These are phyloP conservation scores for Emergomyces pasteurianus DNA, from an alignment of 2,329 filamentous ascomycete genomes.

Conservation along the genomic window DNA sequence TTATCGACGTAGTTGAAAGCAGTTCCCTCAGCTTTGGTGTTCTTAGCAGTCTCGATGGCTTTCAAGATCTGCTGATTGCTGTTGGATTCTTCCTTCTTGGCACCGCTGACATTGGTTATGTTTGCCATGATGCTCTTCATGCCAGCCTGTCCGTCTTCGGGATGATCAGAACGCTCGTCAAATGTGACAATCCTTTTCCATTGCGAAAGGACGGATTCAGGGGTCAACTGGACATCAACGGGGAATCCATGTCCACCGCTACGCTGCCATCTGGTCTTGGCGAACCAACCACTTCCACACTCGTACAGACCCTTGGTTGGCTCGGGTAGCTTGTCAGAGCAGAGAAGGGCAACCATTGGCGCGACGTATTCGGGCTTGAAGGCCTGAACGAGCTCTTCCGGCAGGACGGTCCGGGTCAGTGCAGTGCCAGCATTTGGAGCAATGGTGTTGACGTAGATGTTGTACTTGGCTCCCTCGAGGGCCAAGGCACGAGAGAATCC, in stretches of 20 bases:
- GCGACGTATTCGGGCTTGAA: constrained; percentile 99
- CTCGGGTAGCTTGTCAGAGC: constrained; percentile 73
- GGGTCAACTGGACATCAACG: constrained; percentile 67
- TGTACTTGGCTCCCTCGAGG: constrained; percentile 89
- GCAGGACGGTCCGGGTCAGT: constrained; percentile 89
- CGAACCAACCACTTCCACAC: constrained; percentile 88
- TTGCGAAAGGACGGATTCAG: constrained; percentile 66
- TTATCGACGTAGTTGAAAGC: constrained; percentile 74
- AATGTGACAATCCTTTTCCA: constrained; percentile 78
- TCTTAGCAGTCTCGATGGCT: constrained; percentile 65
- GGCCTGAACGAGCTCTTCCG: constrained; percentile 93
- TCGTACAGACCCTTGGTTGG: constrained; percentile 86
- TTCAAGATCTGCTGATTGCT: constrained; percentile 55
- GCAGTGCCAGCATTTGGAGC: constrained; percentile 92
- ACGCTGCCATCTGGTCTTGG: constrained; percentile 88
- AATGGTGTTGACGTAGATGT: constrained; percentile 97
- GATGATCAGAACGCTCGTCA: constrained; percentile 78
- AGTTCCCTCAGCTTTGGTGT: constrained; percentile 57
- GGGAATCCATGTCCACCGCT: constrained; percentile 85
- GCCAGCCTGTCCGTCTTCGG: constrained; percentile 63
- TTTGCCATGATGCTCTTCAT: constrained; percentile 73
- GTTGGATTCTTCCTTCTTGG: constrained; percentile 30
- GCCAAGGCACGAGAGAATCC: constrained; percentile 90
- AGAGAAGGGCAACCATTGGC: constrained; percentile 77
- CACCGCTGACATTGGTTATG: constrained; percentile 59